Conservation (phyloP, 768 basidiomycete genomes). For the Saitozyma sp. region DNA sequence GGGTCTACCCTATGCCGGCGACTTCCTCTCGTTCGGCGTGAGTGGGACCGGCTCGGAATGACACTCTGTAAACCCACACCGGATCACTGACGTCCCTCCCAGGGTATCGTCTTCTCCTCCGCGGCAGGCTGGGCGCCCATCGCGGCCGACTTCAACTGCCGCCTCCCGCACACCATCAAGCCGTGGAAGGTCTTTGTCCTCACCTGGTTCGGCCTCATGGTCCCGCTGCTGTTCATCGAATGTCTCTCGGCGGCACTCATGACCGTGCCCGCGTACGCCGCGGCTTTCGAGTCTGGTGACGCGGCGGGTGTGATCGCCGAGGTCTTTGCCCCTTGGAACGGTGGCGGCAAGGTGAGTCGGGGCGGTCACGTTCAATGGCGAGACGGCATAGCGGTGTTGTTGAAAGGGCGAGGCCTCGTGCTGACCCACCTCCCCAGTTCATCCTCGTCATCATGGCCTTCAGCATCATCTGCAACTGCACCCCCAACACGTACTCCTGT, state of each 20-base stretch:
- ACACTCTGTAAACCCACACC: no score
- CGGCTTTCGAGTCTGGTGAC: slow-evolving; percentile 55
- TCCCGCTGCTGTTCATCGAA: slow-evolving; percentile 52
- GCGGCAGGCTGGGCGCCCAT: slow-evolving; percentile 60
- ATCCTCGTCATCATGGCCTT: slow-evolving; percentile 56
- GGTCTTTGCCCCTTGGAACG: slow-evolving; percentile 57
- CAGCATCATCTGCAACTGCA: slow-evolving; percentile 55
- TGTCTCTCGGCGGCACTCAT: slow-evolving; percentile 55
- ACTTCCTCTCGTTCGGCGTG: slow-evolving; percentile 60
- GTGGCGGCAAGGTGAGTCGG: slow-evolving; percentile 35
- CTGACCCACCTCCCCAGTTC: slow-evolving; percentile 52
- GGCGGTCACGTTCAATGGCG: neutral
- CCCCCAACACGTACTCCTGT: slow-evolving; percentile 58
- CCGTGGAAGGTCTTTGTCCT: slow-evolving; percentile 57
- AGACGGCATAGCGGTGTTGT: no score
- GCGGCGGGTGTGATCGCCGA: slow-evolving; percentile 57
- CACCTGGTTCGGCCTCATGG: slow-evolving; percentile 60
- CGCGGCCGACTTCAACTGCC: slow-evolving; percentile 62
- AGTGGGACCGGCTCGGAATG: slow-evolving; percentile 1
- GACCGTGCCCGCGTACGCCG: slow-evolving; percentile 56
- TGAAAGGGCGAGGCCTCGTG: neutral
- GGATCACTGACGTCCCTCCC: neutral
- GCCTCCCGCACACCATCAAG: slow-evolving; percentile 57
- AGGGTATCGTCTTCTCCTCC: slow-evolving; percentile 58
- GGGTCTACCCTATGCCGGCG: slow-evolving; percentile 57